These are phyloP conservation scores for Pseudocercospora musae DNA, from an alignment of 2,329 filamentous ascomycete genomes.

Conservation along the genomic window DNA sequence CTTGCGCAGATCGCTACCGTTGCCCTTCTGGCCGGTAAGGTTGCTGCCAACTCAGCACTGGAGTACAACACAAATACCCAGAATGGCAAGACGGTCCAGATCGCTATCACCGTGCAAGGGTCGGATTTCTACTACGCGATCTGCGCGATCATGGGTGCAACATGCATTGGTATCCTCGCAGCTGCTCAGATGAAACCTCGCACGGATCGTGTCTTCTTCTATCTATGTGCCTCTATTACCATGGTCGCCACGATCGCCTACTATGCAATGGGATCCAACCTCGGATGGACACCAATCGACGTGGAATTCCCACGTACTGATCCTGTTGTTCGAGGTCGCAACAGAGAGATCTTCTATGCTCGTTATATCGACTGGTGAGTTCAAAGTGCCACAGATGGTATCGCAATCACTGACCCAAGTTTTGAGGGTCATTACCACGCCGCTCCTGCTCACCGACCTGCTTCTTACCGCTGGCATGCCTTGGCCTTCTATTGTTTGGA, in stretches of 20 bases:
- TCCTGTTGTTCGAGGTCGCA: slow-evolving; percentile 46
- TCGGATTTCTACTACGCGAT: slow-evolving; percentile 63
- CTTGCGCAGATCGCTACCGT: background rate
- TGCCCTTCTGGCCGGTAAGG: background rate
- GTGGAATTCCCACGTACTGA: slow-evolving; percentile 53
- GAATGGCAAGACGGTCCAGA: slow-evolving; percentile 50
- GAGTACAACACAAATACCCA: slow-evolving; percentile 39
- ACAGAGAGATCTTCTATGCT: slow-evolving; percentile 60
- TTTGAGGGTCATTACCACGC: slow-evolving; percentile 52
- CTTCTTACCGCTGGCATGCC: slow-evolving; percentile 61
- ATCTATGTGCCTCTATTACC: slow-evolving; percentile 55
- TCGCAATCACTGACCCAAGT: background rate
- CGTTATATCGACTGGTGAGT: slow-evolving; percentile 59
- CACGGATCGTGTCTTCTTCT: slow-evolving; percentile 56
- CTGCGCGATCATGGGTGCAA: slow-evolving; percentile 57
- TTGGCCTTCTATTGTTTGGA: slow-evolving; percentile 60
- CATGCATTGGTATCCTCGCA: slow-evolving; percentile 42
- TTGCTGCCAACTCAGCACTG: slow-evolving; percentile 5
- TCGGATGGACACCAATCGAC: slow-evolving; percentile 57
- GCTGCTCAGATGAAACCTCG: slow-evolving; percentile 37
- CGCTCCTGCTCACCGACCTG: slow-evolving; percentile 57
- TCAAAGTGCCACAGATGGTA: no score
- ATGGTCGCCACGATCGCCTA: slow-evolving; percentile 59
- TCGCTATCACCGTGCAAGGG: slow-evolving; percentile 57
- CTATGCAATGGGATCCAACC: slow-evolving; percentile 60